Conservation (phyloP, 129 eudicot genomes). For the Centrapalus pauciflorus region DNA sequence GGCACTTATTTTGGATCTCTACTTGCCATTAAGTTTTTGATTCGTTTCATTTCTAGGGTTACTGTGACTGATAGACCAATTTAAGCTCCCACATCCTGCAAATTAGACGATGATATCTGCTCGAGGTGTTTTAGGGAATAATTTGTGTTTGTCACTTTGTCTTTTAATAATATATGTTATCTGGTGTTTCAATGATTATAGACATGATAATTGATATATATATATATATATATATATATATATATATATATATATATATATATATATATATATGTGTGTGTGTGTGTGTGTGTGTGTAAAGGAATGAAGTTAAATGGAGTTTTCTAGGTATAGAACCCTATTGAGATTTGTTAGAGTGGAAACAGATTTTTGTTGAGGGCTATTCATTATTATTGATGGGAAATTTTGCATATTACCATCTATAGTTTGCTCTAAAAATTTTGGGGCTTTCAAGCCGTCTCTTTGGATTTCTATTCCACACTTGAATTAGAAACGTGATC, state of each 20-base stretch:
- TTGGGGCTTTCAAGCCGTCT: not conserved
- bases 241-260: no score
- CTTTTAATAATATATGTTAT: not conserved
- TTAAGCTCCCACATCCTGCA: constrained; percentile 21
- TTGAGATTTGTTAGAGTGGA: constrained; percentile 7
- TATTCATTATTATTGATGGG: constrained; percentile 8
- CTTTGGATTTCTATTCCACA: not conserved
- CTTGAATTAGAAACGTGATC: not conserved
- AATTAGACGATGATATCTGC: constrained; percentile 29
- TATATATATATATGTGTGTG: no score
- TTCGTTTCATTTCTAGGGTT: constrained; percentile 35
- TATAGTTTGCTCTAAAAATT: not conserved
- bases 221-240: no score
- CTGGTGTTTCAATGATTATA: not conserved
- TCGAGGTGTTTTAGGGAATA: constrained; percentile 11
- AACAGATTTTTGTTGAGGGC: constrained; percentile 6
- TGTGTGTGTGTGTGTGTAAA: no score
- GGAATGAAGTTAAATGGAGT: not conserved
- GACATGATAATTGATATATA: no score
- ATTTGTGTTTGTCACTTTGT: not conserved
- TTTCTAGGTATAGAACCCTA: constrained; percentile 7
- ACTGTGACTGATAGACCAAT: constrained; percentile 33
- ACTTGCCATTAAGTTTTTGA: constrained; percentile 12
- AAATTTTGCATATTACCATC: not conserved
- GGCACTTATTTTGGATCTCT: constrained; percentile 58